These are phyloP conservation scores for Penicillium sp. DNA, from an alignment of 2,329 filamentous ascomycete genomes.

Conservation along the genomic window DNA sequence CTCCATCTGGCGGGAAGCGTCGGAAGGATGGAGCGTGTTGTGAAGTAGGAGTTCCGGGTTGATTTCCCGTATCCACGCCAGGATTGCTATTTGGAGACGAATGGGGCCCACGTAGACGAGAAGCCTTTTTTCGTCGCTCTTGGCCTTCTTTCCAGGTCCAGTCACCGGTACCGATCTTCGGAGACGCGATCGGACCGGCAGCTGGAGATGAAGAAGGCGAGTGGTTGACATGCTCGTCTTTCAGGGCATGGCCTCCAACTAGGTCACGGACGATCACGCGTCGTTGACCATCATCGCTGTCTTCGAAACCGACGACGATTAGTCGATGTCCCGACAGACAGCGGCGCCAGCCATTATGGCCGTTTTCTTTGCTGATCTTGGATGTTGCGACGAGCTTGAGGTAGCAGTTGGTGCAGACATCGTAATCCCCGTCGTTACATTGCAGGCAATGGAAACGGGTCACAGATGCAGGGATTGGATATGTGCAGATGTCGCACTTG, in stretches of 20 bases:
- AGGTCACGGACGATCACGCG: constrained; percentile 68
- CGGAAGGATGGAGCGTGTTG: constrained; percentile 15
- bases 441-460: constrained; percentile 76
- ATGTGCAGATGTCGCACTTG: constrained; percentile 74
- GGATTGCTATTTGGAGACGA: constrained; percentile 6
- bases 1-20: constrained; percentile 72
- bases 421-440: constrained; percentile 80
- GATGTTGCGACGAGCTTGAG: constrained; percentile 60
- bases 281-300: constrained; percentile 64
- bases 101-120: constrained; percentile 27
- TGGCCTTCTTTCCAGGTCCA: constrained; percentile 46
- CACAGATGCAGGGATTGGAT: constrained; percentile 66
- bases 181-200: constrained; percentile 28
- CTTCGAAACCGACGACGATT: constrained; percentile 73
- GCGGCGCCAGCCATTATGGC: constrained; percentile 75
- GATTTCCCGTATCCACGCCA: not conserved
- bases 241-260: constrained; percentile 72
- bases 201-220: constrained; percentile 17
- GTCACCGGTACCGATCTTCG: constrained; percentile 31
- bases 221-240: constrained; percentile 52
- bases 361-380: constrained; percentile 71
- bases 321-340: constrained; percentile 81
- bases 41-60: constrained; percentile 15
- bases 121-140: constrained; percentile 39
- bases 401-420: constrained; percentile 81